Evolutionary conservation across 164 flowering plant genomes (phyloP).

Genomic region (Dillenia suffruticosa): DNA sequence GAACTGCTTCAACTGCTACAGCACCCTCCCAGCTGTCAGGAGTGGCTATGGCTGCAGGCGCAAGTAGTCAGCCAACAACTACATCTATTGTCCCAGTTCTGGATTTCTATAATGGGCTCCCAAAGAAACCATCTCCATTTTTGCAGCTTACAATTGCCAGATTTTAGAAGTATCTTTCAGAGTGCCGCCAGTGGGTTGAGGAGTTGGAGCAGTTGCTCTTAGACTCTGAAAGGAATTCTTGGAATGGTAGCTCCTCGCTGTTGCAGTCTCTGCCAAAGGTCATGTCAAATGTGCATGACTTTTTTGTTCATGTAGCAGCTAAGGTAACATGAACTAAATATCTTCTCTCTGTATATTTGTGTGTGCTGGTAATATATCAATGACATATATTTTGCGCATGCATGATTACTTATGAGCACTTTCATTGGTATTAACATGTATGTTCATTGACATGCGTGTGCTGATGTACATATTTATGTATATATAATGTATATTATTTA

Average conservation of each 20-base stretch:
- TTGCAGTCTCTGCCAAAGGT: slow-evolving; percentile 90
- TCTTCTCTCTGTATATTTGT: too few species aligned
- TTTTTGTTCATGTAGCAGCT: slow-evolving; percentile 95
- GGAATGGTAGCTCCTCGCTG: slow-evolving; percentile 38
- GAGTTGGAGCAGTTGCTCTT: slow-evolving; percentile 89
- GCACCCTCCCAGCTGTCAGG: slow-evolving; percentile 55
- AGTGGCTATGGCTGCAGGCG: slow-evolving; percentile 33
- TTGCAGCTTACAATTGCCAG: slow-evolving; percentile 68
- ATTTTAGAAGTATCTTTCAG: slow-evolving; percentile 78
- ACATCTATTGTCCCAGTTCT: slow-evolving; percentile 56
- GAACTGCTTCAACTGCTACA: slow-evolving; percentile 35
- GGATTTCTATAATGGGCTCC: slow-evolving; percentile 89
- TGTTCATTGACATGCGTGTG: too few species aligned
- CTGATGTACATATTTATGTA: too few species aligned
- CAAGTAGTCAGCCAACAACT: slow-evolving; percentile 40
- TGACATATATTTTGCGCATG: too few species aligned
- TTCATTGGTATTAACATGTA: too few species aligned
- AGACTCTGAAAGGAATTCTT: slow-evolving; percentile 45
- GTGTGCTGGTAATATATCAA: too few species aligned
- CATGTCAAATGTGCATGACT: slow-evolving; percentile 88
- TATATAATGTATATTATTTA: too few species aligned
- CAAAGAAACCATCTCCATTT: slow-evolving; percentile 88
- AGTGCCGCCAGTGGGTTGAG: slow-evolving; percentile 92
- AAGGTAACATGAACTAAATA: slow-evolving; percentile 47
- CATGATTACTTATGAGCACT: too few species aligned